Evolutionary conservation across 2,329 filamentous ascomycete genomes (phyloP), one percentile per base, ranked within the genome.

Genomic region (Sarocladium strictum): DNA sequence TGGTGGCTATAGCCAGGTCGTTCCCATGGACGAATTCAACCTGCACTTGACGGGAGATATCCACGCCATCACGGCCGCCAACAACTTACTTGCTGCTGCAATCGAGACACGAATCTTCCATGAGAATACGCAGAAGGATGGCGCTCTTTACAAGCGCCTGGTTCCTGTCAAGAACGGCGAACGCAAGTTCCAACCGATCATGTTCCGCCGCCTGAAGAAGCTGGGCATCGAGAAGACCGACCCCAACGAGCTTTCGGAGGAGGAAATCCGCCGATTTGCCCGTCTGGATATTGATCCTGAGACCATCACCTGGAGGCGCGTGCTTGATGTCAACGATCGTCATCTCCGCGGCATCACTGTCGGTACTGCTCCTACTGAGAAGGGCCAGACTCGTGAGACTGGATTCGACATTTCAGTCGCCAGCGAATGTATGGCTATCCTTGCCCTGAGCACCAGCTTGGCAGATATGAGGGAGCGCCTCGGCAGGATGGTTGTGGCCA

Each of bases 11-110:
- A 96, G 90, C 70, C 94, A 99, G 71, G 94, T 99, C 66, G 97
- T 99, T 64, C 94, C 94, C 56, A 99, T 99, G 94, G 94, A 99
- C 64, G 94, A 99, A 72, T 99, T 99, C 78, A 99, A 99, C 74
- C 77, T 99, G 67, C 94, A 99, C 71, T 76, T 99, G 65, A 99
- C 94, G 54, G 94, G 94, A 64, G 94, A 99, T 69, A 97, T 99
- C 55, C 94, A 99, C 70, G 94, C 94, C 60, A 94, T 99, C 65
- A 91, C 91, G 53, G 93, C 93, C 26, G 94, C 94, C 35, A 99
- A 97, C 80, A 99, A 99, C 73, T 79, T 99, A 56, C 82, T 99
- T 41, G 93, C 94, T 43, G 94, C 94, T 54, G 94, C 94, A 33
- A 95, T 99, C 59, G 94, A 99, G 68, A 97, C 94, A 1, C 87